These are phyloP conservation scores for Chlorella sorokiniana DNA, from an alignment of 139 green algal species.

Conservation along the genomic window DNA sequence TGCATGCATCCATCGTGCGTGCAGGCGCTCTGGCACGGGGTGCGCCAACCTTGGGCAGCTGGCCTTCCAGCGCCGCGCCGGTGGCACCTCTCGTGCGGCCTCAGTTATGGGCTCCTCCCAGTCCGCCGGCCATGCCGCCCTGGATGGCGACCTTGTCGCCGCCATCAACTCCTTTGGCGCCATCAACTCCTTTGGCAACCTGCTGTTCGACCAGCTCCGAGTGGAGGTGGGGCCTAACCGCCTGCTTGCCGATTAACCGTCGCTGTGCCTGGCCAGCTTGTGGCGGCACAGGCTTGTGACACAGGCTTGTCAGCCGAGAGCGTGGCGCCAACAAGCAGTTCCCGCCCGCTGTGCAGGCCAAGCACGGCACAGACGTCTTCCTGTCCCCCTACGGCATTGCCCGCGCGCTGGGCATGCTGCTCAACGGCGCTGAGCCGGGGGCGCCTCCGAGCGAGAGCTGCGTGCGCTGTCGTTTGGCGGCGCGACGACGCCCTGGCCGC, in stretches of 20 bases:
- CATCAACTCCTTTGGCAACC: slow-evolving; percentile 19
- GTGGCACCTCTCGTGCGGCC: no score
- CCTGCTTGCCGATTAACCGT: background rate
- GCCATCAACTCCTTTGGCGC: background rate
- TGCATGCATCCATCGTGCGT: no score
- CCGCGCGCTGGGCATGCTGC: slow-evolving; percentile 44
- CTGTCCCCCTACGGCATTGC: slow-evolving; percentile 38
- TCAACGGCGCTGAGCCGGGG: slow-evolving; percentile 33
- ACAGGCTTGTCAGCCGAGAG: no score
- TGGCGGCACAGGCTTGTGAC: no score
- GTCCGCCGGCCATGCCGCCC: background rate
- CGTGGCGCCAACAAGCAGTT: no score
- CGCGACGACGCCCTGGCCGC: background rate
- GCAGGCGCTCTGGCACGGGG: no score
- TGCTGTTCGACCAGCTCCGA: background rate
- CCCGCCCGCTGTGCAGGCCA: background rate
- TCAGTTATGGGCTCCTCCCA: background rate
- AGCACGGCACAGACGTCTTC: slow-evolving; percentile 7
- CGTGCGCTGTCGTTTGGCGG: slow-evolving; percentile 8
- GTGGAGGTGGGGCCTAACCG: background rate
- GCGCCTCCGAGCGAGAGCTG: slow-evolving; percentile 28
- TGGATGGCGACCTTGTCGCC: background rate
- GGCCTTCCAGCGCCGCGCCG: no score
- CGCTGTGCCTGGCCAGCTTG: background rate
- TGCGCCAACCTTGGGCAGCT: no score